A percentile compares a stretch with the other conserved stretches of the same genome.
Conservation (phyloP, 2,329 filamentous ascomycete genomes). For the Taxawa tesnikishii region DNA sequence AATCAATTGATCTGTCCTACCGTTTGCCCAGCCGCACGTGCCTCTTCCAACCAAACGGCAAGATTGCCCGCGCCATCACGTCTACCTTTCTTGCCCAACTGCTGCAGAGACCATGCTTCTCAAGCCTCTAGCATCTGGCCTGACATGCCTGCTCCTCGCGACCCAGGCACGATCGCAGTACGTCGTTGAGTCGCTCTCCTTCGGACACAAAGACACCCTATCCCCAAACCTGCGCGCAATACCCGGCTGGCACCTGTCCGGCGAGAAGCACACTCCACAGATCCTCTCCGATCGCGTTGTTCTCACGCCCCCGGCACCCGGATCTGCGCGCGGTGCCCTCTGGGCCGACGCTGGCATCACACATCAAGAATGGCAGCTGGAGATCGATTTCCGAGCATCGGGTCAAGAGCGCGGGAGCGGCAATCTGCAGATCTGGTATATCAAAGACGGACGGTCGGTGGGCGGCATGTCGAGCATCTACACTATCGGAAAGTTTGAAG, state of each 20-base stretch:
- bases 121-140: too few species aligned
- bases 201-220: conserved; percentile 61
- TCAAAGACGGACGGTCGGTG: conserved; percentile 45
- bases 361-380: conserved; percentile 59
- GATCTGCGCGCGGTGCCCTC: conserved; percentile 69
- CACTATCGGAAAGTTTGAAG: conserved; percentile 74
- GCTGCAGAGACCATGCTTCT: too few species aligned
- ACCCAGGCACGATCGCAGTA: conserved; percentile 14
- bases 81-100: too few species aligned
- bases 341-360: conserved; percentile 60
- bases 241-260: conserved; percentile 43
- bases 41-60: too few species aligned
- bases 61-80: too few species aligned
- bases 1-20: too few species aligned
- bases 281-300: conserved; percentile 81
- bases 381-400: conserved; percentile 77
- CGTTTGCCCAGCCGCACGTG: too few species aligned
- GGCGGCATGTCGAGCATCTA: conserved; percentile 71
- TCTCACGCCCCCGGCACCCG: conserved; percentile 77
- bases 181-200: conserved; percentile 44
- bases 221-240: conserved; percentile 46
- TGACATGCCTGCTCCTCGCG: conserved; percentile 14
- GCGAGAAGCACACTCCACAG: conserved; percentile 43
- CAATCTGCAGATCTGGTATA: conserved; percentile 90
- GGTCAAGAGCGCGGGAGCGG: conserved; percentile 77